These are phyloP conservation scores for Chondrus crispus DNA, from an alignment of 23 red algal species.

Conservation along the genomic window DNA sequence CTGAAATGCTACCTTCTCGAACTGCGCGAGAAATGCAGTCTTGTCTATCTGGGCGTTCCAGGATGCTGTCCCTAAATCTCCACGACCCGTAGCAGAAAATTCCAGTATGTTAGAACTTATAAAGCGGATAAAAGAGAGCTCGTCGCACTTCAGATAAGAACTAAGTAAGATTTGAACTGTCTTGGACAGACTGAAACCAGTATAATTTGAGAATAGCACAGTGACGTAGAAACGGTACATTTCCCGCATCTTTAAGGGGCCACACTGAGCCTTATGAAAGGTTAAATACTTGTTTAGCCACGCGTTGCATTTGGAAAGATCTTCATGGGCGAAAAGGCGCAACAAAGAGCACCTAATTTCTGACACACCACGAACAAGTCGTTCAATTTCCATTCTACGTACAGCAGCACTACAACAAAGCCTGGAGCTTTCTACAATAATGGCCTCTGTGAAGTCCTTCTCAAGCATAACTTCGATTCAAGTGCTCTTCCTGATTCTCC, in stretches of 20 bases:
- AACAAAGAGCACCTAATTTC: background rate
- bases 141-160: too few relatives aligned
- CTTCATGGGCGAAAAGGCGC: background rate
- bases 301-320: background rate
- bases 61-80: background rate
- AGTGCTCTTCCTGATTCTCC: too few relatives aligned
- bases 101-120: too few relatives aligned
- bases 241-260: background rate
- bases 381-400: background rate
- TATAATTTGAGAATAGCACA: background rate
- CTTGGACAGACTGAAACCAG: background rate
- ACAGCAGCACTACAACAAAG: background rate
- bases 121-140: too few relatives aligned
- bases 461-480: background rate
- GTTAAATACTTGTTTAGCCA: background rate
- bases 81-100: background rate
- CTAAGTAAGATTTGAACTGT: background rate
- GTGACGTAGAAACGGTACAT: background rate
- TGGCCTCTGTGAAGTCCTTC: background rate
- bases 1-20: background rate
- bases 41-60: background rate
- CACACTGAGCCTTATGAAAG: background rate
- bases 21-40: background rate
- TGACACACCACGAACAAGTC: background rate
- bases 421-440: too few relatives aligned